phyloP scores from a whole-genome alignment of 164 flowering plant species.

The Houttuynia cordata region DNA sequence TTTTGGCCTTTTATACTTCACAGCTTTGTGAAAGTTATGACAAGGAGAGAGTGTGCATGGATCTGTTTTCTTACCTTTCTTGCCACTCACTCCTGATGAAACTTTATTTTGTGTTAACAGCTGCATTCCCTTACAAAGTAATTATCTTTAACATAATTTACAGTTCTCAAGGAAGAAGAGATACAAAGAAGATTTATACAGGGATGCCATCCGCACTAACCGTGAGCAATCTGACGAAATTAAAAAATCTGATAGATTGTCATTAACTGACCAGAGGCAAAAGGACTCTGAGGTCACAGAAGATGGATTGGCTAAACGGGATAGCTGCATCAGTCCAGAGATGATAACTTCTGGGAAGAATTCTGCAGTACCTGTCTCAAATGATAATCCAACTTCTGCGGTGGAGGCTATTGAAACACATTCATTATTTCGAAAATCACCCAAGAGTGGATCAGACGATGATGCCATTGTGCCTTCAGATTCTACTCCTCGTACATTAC shows the following conservation, averaged over 20 bases:
- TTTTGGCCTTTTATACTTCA: background rate
- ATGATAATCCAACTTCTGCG: constrained; percentile 38
- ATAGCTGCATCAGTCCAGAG: constrained; percentile 23
- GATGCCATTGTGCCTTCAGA: constrained; percentile 29
- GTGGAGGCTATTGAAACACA: constrained; percentile 40
- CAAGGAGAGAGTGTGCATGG: too few relatives aligned
- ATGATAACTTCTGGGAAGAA: constrained; percentile 23
- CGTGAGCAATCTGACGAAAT: constrained; percentile 41
- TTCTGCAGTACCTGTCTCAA: constrained; percentile 19
- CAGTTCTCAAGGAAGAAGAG: constrained; percentile 74
- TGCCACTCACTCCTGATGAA: too few relatives aligned
- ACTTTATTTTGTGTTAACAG: too few relatives aligned
- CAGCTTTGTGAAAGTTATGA: too few relatives aligned
- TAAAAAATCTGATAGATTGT: constrained; percentile 31
- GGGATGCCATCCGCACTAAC: constrained; percentile 33
- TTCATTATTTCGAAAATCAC: constrained; percentile 29
- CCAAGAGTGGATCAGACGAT: constrained; percentile 53
- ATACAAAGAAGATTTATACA: constrained; percentile 42
- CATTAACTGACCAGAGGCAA: constrained; percentile 38
- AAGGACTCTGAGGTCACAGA: constrained; percentile 21
- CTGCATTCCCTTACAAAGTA: too few relatives aligned
- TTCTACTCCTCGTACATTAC: constrained; percentile 61
- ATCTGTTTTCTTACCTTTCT: too few relatives aligned
- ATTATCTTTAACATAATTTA: background rate
- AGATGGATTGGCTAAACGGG: constrained; percentile 31